Evolutionary conservation across 2,329 filamentous ascomycete species (phyloP).

Genomic region (Trichoderma hamatum): DNA sequence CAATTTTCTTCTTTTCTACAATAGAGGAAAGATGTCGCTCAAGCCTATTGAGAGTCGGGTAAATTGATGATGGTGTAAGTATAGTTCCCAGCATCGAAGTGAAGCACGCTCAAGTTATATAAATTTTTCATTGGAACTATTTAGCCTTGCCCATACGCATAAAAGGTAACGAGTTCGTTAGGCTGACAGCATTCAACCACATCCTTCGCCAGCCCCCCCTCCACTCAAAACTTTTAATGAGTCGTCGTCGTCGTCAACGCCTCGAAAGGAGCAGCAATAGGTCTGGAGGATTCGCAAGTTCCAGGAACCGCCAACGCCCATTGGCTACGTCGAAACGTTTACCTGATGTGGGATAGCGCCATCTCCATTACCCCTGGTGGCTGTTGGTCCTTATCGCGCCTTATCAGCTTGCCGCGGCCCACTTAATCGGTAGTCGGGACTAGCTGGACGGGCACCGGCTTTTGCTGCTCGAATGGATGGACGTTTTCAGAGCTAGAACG

Average conservation of each 20-base stretch:
- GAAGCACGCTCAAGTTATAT: conserved; percentile 12
- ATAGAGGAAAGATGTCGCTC: background rate
- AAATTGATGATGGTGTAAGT: background rate
- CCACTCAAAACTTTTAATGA: background rate
- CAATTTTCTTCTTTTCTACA: background rate
- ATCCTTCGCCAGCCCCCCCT: background rate
- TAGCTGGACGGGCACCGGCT: background rate
- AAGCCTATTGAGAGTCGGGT: background rate
- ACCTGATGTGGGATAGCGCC: conserved; percentile 6
- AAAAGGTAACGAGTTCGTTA: background rate
- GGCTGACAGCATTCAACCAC: conserved; percentile 1
- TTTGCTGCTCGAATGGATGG: conserved; percentile 13
- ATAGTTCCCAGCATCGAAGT: background rate
- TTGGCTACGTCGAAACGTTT: conserved; percentile 18
- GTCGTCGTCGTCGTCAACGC: background rate
- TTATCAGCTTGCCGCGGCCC: background rate
- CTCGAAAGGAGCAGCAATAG: background rate
- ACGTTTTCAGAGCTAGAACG: background rate
- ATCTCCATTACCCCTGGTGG: background rate
- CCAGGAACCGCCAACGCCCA: background rate
- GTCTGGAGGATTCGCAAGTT: background rate
- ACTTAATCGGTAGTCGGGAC: background rate
- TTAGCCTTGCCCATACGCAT: background rate
- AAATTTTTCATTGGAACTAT: background rate
- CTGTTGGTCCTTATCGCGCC: background rate